These are phyloP conservation scores for Actinomucor elegans DNA, from an alignment of 371 early-diverging fungal genomes.

Conservation along the genomic window DNA sequence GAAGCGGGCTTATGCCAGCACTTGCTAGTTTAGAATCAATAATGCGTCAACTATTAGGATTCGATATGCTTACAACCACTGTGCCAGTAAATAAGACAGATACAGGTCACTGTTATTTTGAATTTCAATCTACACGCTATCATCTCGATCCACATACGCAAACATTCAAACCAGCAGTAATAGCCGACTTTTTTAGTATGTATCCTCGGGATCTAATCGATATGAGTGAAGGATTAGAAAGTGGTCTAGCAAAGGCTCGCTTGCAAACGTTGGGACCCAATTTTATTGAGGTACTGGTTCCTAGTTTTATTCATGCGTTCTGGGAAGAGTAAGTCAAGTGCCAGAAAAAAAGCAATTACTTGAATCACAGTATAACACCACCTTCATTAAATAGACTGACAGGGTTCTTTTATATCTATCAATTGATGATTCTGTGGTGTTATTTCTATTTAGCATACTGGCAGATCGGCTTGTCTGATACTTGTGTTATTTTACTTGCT, in stretches of 20 bases:
- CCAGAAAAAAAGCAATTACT: too few species aligned
- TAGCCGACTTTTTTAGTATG: slow-evolving; percentile 36
- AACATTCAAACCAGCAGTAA: slow-evolving; percentile 48
- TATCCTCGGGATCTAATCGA: slow-evolving; percentile 36
- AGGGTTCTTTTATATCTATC: slow-evolving; percentile 77
- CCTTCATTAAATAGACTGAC: slow-evolving; percentile 52
- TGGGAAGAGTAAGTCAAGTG: slow-evolving; percentile 56
- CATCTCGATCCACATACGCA: slow-evolving; percentile 19
- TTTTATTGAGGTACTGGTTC: slow-evolving; percentile 60
- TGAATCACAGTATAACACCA: too few species aligned
- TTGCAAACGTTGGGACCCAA: slow-evolving; percentile 64
- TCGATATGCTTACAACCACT: slow-evolving; percentile 23
- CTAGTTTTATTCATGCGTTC: slow-evolving; percentile 47
- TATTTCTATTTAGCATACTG: slow-evolving; percentile 72
- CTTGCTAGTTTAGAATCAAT: neutral
- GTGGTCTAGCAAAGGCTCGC: slow-evolving; percentile 42
- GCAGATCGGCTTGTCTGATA: slow-evolving; percentile 69
- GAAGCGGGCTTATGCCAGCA: neutral
- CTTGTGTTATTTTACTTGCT: slow-evolving; percentile 61
- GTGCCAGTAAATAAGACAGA: slow-evolving; percentile 31
- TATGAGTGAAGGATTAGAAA: slow-evolving; percentile 45
- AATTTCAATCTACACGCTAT: slow-evolving; percentile 74
- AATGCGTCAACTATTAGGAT: slow-evolving; percentile 8
- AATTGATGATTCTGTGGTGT: slow-evolving; percentile 66
- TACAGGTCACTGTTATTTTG: slow-evolving; percentile 53